phyloP scores from a whole-genome alignment of 768 basidiomycete genomes.

The Rhodosporidiobolus odoratus region DNA sequence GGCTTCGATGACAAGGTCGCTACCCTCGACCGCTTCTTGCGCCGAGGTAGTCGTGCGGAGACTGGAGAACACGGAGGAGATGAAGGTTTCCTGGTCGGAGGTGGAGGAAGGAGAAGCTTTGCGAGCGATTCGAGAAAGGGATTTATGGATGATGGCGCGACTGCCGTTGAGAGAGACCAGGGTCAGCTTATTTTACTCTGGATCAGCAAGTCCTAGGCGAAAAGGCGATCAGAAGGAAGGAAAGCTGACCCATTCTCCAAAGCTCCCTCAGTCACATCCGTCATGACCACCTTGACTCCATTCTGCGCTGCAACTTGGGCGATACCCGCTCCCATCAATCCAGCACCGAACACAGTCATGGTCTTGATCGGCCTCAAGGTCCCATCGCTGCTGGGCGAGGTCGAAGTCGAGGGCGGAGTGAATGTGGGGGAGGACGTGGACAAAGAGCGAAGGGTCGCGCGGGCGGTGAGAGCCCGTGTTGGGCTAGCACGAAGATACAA shows the following conservation, averaged over 20 bases:
- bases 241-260: constrained; percentile 25
- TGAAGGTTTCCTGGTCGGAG: constrained; percentile 35
- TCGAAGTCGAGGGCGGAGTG: background rate
- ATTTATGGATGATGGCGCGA: constrained; percentile 48
- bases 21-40: constrained; percentile 44
- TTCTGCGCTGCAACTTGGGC: constrained; percentile 50
- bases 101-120: constrained; percentile 45
- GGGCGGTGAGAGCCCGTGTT: no score
- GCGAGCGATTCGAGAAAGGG: constrained; percentile 47
- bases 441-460: no score
- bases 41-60: constrained; percentile 48
- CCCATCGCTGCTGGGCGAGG: background rate
- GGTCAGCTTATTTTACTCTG: background rate
- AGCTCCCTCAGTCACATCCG: constrained; percentile 31
- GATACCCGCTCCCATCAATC: constrained; percentile 48
- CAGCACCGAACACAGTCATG: constrained; percentile 49
- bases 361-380: constrained; percentile 39
- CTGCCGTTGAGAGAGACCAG: constrained; percentile 35
- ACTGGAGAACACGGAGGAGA: constrained; percentile 44
- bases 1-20: constrained; percentile 51
- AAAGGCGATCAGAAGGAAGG: background rate
- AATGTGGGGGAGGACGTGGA: no score
- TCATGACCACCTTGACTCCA: constrained; percentile 47
- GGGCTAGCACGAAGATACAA: no score
- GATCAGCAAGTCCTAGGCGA: background rate